Evolutionary conservation across 108 stramenopile species (phyloP), one percentile per base, ranked within the genome.

Genomic region (Ochromonas danica): DNA sequence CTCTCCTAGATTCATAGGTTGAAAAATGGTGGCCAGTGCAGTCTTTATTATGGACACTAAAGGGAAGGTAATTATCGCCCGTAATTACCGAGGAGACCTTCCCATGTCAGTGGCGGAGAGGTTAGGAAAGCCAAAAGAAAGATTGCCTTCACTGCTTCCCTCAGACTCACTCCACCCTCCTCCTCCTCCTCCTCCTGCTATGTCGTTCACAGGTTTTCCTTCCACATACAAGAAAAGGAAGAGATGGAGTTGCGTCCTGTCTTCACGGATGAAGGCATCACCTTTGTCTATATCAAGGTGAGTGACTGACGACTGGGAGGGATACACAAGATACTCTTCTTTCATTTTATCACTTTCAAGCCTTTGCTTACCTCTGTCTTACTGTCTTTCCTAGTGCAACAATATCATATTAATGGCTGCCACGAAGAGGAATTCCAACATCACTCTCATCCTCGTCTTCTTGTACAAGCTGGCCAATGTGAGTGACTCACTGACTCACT

Each of bases 51-150:
- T 80, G 81, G 87, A 87, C 45, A 77, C 81, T 0, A 87, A 87
- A 61, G 96, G 95, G 42, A 97, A 99, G 88, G 91, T 94, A 42
- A 94, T 99, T 65, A 98, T 98, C 83, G 91, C 93, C 77, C 92
- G 98, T 25, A 96, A 99, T 83, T 99, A 97, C 85, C 88, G 98
- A 3, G 98, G 98, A 1, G 98, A 99, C 81, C 91, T 99, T 41
- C 93, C 96, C 17, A 82, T 96, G 67, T 77, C 62, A 0, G 84
- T 85, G 1, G 82, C 84, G 1, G 86, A 86, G 61, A 82, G 83
- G 83, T 83, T 1, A 45, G 31, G 0, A 51, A 36, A 2, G n/a
- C 35, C 41, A 27, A n/a, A 17, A 41, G 74, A 25, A 2, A 42
- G 0, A 1, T 77, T 22, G 6, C 1, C 1, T 43, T 45, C 35